Base-by-base conservation (phyloP, 2,329 filamentous ascomycete species). In the Fusarium siculi region DNA sequence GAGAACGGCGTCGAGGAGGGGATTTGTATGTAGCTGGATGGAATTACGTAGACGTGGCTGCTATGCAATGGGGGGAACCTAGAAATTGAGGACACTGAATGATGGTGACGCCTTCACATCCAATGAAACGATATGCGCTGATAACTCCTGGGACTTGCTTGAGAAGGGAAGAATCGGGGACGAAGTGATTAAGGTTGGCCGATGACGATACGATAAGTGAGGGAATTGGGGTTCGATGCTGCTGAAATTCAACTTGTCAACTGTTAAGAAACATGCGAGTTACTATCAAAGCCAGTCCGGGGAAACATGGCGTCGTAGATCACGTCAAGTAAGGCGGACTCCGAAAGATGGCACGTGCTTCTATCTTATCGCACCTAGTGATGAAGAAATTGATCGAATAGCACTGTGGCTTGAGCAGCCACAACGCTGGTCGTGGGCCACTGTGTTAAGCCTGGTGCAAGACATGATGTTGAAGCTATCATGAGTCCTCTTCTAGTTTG, bases 311-410 rank as follows among this genome's bases (percentile, higher is more conserved):
- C 65, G 61, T 75, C 49, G 72, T 76, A 57, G 66, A 76, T 77
- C 75, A 77, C 70, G 75, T 75, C 70, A 77, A 72, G 59, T 66
- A 77, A 72, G 54, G 64, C 55, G 67, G 66, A 68, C 69, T 66
- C 70, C 59, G 68, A 73, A 47, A 28, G 68, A 52, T 60, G 72
- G 75, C 74, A 76, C 65, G 72, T 77, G 73, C 72, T 72, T 64
- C 39, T 61, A 34, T 36, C 75, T 77, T 77, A 77, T 77, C 75
- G 15, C 30, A n/a, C n/a, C n/a, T n/a, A 28, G 21, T 61, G 74
- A 77, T 76, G 75, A 73, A 73, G 72, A 55, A 44, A 18, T 36
- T 46, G 34, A 21, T 36, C 23, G 28, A 36, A 32, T n/a, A n/a
- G 19, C 15, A n/a, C 15, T 50, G 54, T 69, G 65, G 65, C 68